These are phyloP conservation scores for Alternaria sp. DNA, from an alignment of 2,329 filamentous ascomycete species.

Conservation along the genomic window DNA sequence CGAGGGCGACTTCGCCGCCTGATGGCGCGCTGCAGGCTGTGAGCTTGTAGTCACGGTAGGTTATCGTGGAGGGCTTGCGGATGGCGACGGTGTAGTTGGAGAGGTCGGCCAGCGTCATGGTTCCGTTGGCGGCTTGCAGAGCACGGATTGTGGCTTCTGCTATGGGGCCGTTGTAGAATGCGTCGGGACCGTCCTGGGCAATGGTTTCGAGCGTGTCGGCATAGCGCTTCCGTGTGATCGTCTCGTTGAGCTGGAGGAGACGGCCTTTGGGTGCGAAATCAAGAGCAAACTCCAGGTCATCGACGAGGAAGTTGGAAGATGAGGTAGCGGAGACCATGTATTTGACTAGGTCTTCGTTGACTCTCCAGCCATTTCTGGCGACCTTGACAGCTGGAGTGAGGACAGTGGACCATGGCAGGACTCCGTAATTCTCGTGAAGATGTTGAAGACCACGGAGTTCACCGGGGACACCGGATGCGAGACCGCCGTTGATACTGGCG, in stretches of 20 bases:
- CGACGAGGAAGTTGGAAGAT: slow-evolving; percentile 70
- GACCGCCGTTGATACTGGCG: slow-evolving; percentile 73
- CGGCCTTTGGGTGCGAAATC: slow-evolving; percentile 89
- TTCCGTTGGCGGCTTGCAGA: slow-evolving; percentile 75
- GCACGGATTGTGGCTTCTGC: slow-evolving; percentile 75
- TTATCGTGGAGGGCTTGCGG: slow-evolving; percentile 64
- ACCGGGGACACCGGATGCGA: slow-evolving; percentile 72
- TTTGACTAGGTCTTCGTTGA: slow-evolving; percentile 74
- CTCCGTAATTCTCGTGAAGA: slow-evolving; percentile 74
- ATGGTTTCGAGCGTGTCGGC: slow-evolving; percentile 81
- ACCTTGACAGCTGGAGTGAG: slow-evolving; percentile 76
- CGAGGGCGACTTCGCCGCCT: slow-evolving; percentile 77
- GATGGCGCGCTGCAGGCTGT: slow-evolving; percentile 75
- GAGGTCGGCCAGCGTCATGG: slow-evolving; percentile 82
- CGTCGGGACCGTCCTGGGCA: slow-evolving; percentile 72
- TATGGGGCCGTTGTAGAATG: slow-evolving; percentile 76
- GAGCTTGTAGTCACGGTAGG: slow-evolving; percentile 71
- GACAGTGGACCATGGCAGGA: slow-evolving; percentile 63
- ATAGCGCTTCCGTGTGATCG: slow-evolving; percentile 80
- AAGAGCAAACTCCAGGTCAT: slow-evolving; percentile 79
- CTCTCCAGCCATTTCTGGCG: slow-evolving; percentile 64
- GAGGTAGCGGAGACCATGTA: slow-evolving; percentile 68
- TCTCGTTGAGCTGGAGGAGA: slow-evolving; percentile 74
- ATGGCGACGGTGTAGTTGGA: slow-evolving; percentile 72
- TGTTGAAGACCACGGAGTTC: slow-evolving; percentile 81